Evolutionary conservation across 2,329 filamentous ascomycete genomes (phyloP).

Genomic region (Neofusicoccum laricinum): DNA sequence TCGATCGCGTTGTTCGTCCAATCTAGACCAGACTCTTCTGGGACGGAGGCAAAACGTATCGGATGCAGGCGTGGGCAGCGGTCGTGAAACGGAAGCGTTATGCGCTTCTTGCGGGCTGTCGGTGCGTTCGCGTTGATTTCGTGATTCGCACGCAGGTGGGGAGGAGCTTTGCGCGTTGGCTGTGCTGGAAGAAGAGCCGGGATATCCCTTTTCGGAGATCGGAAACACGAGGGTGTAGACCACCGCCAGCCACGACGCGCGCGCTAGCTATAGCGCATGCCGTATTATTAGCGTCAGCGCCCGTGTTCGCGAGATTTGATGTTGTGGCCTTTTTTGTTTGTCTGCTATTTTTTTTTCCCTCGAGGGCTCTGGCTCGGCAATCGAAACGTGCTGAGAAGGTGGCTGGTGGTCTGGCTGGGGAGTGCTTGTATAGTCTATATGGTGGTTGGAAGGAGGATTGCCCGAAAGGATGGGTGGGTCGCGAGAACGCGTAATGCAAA

Average conservation of each 20-base stretch:
- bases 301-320: not conserved
- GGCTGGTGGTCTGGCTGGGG: not conserved
- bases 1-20: not conserved
- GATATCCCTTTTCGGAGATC: not conserved
- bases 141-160: not conserved
- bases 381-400: not conserved
- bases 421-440: not conserved
- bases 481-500: conserved; percentile 3
- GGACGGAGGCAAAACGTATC: not conserved
- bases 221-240: not conserved
- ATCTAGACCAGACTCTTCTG: not conserved
- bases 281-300: not conserved
- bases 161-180: not conserved
- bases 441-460: not conserved
- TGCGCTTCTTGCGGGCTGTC: not conserved
- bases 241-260: not conserved
- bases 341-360: not conserved
- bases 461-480: not conserved
- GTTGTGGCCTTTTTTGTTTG: not conserved
- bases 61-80: too few species aligned
- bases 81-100: not conserved
- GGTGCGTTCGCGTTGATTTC: not conserved
- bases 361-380: not conserved
- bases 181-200: not conserved
- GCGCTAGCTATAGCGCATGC: not conserved